Evolutionary conservation across 768 basidiomycete species (phyloP).

Genomic region (Tulasnella sp.): DNA sequence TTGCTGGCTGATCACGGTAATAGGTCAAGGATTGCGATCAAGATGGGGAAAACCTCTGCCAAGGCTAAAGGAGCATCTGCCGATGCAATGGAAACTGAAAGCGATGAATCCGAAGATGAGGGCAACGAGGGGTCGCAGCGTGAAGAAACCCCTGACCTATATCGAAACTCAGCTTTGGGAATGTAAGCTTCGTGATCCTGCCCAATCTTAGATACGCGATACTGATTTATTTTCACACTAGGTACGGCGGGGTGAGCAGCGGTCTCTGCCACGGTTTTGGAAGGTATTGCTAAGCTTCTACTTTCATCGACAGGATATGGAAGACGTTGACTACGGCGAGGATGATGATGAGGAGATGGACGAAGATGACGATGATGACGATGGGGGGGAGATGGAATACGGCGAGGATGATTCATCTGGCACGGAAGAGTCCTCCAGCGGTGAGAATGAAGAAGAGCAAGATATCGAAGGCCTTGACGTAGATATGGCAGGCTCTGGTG

Average conservation of each 20-base stretch:
- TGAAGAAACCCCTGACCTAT: slow-evolving; percentile 85
- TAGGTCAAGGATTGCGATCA: slow-evolving; percentile 94
- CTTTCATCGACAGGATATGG: slow-evolving; percentile 56
- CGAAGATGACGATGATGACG: slow-evolving; percentile 39
- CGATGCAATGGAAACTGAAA: slow-evolving; percentile 33
- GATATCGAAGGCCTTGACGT: slow-evolving; percentile 66
- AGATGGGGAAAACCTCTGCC: slow-evolving; percentile 76
- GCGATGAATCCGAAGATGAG: slow-evolving; percentile 36
- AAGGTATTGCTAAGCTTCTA: slow-evolving; percentile 3
- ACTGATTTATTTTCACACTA: slow-evolving; percentile 18
- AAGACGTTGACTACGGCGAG: slow-evolving; percentile 51
- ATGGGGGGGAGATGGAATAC: slow-evolving; percentile 31
- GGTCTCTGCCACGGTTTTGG: slow-evolving; percentile 1
- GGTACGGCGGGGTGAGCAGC: slow-evolving; percentile 66
- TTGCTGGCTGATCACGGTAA: background rate
- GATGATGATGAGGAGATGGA: slow-evolving; percentile 64
- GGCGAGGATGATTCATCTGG: slow-evolving; percentile 48
- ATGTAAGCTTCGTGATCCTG: slow-evolving; percentile 45
- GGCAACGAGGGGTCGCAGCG: slow-evolving; percentile 30
- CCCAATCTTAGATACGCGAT: background rate
- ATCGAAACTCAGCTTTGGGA: slow-evolving; percentile 91
- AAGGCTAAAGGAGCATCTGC: slow-evolving; percentile 50
- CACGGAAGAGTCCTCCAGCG: slow-evolving; percentile 17
- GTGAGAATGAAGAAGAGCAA: slow-evolving; percentile 60
- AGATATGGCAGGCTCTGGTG: slow-evolving; percentile 57